Percentiles rank a stretch among this genome's conserved stretches.
These are phyloP conservation scores for Colletotrichum sp. DNA, from an alignment of 2,329 filamentous ascomycete species.

Conservation along the genomic window DNA sequence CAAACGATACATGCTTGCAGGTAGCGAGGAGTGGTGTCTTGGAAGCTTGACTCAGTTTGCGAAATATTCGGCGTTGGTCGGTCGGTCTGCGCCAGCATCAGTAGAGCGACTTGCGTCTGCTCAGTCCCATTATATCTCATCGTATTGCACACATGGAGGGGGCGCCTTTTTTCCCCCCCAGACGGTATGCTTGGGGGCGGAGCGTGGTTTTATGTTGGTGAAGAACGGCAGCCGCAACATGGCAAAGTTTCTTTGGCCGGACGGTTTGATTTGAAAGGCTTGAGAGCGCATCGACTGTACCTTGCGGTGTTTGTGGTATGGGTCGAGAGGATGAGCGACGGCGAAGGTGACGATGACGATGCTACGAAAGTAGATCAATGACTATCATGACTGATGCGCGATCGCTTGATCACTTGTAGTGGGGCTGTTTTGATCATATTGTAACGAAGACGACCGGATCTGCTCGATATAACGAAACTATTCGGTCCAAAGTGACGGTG, in stretches of 20 bases:
- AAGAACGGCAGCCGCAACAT: not conserved
- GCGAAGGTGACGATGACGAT: conserved; percentile 8
- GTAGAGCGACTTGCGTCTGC: conserved; percentile 3
- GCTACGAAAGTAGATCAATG: conserved; percentile 20
- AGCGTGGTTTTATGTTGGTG: not conserved
- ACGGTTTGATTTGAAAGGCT: not conserved
- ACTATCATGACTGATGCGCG: conserved; percentile 18
- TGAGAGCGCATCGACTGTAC: not conserved
- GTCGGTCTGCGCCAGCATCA: conserved; percentile 17
- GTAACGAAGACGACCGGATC: not conserved
- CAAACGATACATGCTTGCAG: not conserved
- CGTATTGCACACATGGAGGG: not conserved
- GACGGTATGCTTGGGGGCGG: not conserved
- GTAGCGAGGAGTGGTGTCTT: not conserved
- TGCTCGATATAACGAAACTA: not conserved
- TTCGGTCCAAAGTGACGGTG: not conserved
- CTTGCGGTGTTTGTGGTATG: not conserved
- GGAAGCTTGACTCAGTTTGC: not conserved
- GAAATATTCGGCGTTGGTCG: conserved; percentile 5
- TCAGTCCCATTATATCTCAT: not conserved
- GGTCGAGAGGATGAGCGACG: conserved; percentile 7
- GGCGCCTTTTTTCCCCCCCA: not conserved
- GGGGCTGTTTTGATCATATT: not conserved
- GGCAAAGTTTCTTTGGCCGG: not conserved
- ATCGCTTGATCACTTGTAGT: conserved; percentile 3